Conservation (phyloP, 1,139 yeast genomes). For the Taphrina populina region DNA sequence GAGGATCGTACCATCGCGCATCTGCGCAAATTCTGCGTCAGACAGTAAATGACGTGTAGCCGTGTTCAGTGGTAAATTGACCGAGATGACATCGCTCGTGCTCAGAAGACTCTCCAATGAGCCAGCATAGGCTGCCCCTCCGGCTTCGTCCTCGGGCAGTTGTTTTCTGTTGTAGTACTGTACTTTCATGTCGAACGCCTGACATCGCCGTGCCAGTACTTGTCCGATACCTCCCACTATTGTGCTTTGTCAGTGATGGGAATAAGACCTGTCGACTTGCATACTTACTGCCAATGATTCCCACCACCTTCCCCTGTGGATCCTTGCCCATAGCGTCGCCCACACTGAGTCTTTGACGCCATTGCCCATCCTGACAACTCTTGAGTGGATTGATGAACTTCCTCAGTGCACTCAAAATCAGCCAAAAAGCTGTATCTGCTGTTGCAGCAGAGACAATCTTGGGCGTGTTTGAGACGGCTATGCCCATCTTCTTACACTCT, state of each 20-base stretch:
- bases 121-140: slow-evolving; percentile 54
- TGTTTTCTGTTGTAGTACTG: slow-evolving; percentile 61
- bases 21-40: slow-evolving; percentile 53
- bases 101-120: slow-evolving; percentile 52
- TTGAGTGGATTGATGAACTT: slow-evolving; percentile 1
- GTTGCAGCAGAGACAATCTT: slow-evolving; percentile 75
- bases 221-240: slow-evolving; percentile 74
- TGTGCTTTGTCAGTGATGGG: background rate
- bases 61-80: slow-evolving; percentile 61
- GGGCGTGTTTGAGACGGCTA: slow-evolving; percentile 73
- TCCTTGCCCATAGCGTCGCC: slow-evolving; percentile 9
- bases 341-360: slow-evolving; percentile 4
- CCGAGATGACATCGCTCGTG: slow-evolving; percentile 58
- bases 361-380: slow-evolving; percentile 13
- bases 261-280: background rate
- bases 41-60: slow-evolving; percentile 61
- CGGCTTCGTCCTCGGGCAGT: slow-evolving; percentile 53
- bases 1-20: slow-evolving; percentile 64
- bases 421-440: slow-evolving; percentile 72
- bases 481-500: slow-evolving; percentile 51
- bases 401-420: slow-evolving; percentile 65
- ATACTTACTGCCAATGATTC: slow-evolving; percentile 47
- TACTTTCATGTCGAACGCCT: slow-evolving; percentile 64
- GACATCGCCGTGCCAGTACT: slow-evolving; percentile 60
- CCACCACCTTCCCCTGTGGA: slow-evolving; percentile 10